Evolutionary conservation across 352 stramenopile genomes (phyloP).

Genomic region (Globisporangium barbulae): DNA sequence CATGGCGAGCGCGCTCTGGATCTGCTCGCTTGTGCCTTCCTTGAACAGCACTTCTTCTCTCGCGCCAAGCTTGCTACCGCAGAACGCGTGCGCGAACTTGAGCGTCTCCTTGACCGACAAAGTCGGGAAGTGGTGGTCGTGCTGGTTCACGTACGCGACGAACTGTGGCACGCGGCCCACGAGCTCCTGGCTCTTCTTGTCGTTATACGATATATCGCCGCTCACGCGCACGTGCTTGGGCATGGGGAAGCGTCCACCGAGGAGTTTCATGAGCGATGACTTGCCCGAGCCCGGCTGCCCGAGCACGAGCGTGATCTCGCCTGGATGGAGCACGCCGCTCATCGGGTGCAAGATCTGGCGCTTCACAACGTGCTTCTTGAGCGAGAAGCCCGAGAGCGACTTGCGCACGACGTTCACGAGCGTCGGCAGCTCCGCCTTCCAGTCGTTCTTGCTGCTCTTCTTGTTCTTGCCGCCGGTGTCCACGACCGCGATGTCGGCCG

Average conservation of each 20-base stretch:
- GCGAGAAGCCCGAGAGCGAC: neutral
- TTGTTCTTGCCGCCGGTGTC: neutral
- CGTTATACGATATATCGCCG: conserved; percentile 24
- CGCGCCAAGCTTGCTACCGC: conserved; percentile 16
- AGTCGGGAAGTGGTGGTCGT: conserved; percentile 20
- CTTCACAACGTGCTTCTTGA: conserved; percentile 15
- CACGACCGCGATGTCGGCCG: neutral
- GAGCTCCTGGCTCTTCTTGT: conserved; percentile 12
- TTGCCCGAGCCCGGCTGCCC: conserved; percentile 1
- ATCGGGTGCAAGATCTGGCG: conserved; percentile 24
- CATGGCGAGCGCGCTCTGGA: conserved; percentile 15
- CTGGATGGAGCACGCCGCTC: conserved; percentile 21
- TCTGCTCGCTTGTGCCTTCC: conserved; percentile 22
- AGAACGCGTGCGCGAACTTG: conserved; percentile 26
- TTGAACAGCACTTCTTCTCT: conserved; percentile 36
- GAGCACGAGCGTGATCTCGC: conserved; percentile 27
- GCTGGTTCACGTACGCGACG: conserved; percentile 17
- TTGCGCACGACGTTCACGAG: conserved; percentile 4
- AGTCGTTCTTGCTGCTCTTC: neutral
- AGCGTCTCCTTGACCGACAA: conserved; percentile 29
- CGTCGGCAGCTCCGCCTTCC: conserved; percentile 4
- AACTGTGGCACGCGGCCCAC: conserved; percentile 1
- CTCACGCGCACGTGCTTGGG: conserved; percentile 16
- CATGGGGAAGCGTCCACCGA: conserved; percentile 19
- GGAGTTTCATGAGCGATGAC: conserved; percentile 28